Evolutionary conservation across 805 yeast genomes (phyloP), one percentile per base, ranked within the genome.

Genomic region (Wickerhamiella cacticola): DNA sequence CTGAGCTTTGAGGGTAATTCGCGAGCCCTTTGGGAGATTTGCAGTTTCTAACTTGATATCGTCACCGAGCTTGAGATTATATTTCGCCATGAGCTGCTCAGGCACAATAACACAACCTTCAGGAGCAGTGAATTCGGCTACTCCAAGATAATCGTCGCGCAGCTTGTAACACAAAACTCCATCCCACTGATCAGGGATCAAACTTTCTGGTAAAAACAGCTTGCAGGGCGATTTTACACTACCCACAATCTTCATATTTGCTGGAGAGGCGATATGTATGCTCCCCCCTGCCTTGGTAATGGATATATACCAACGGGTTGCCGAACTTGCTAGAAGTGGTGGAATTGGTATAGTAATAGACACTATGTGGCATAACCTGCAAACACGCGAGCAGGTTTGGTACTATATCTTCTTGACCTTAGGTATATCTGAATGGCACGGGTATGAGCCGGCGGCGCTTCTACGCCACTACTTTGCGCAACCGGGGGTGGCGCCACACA

Each of bases 81-180:
- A 53, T 19, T 61, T 55, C 5, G 55, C 52, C 5, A 59, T 59
- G 0, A 74, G 56, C 5, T 55, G 48, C n/a, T 54, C 51, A 0
- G 79, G 76, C 6, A 75, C 49, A 1, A 56, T 51, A 1, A 72
- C 57, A 1, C 59, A 51, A 12, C 60, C 62, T 18, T 67, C 69
- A 0, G 62, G 67, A 0, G 72, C 70, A 0, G 74, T 64, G 53
- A 73, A 73, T 59, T 73, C 75, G n/a, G 67, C 63, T 4, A 73
- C 75, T 1, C 77, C 78, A 9, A 44, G 41, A 33, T 34, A 44
- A 28, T 35, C 35, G 26, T 26, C 47, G n/a, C 22, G 28, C 25
- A 44, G n/a, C 15, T 26, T 24, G 35, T 24, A 44, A 13, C 39
- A 16, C 3, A 44, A 29, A 19, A 35, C 38, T 2, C 47, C 47